Evolutionary conservation across 495 filamentous ascomycete species (phyloP).

Genomic region (Ramalina intermedia): DNA sequence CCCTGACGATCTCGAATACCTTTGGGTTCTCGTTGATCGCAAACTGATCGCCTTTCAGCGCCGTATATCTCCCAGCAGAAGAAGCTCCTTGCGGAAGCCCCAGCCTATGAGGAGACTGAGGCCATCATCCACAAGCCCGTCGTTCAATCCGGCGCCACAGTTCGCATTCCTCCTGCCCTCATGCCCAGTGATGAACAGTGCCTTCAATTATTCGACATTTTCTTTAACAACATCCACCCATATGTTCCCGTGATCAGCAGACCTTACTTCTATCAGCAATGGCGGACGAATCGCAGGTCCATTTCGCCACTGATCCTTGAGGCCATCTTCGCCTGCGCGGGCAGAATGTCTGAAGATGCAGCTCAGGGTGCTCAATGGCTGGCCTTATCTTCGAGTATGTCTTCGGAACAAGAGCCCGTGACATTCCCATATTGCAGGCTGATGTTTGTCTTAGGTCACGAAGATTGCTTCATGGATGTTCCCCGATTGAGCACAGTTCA

Average conservation of each 20-base stretch:
- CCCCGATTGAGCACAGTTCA: slow-evolving; percentile 89
- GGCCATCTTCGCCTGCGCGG: slow-evolving; percentile 88
- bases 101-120: slow-evolving; percentile 61
- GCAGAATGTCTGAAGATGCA: slow-evolving; percentile 67
- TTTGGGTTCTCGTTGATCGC: background rate
- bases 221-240: slow-evolving; percentile 83
- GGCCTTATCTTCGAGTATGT: slow-evolving; percentile 76
- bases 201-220: slow-evolving; percentile 79
- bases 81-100: slow-evolving; percentile 47
- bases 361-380: slow-evolving; percentile 87
- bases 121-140: slow-evolving; percentile 55
- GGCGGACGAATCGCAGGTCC: slow-evolving; percentile 68
- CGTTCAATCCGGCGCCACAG: slow-evolving; percentile 52
- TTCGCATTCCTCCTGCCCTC: slow-evolving; percentile 83
- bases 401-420: background rate
- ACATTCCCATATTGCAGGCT: slow-evolving; percentile 1
- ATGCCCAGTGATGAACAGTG: slow-evolving; percentile 84
- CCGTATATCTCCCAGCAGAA: slow-evolving; percentile 75
- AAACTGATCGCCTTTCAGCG: slow-evolving; percentile 34
- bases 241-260: slow-evolving; percentile 92
- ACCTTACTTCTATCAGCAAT: slow-evolving; percentile 75
- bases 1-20: background rate
- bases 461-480: slow-evolving; percentile 91
- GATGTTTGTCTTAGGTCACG: slow-evolving; percentile 49
- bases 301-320: slow-evolving; percentile 89